Base-by-base conservation (phyloP, 345 rosid species). In the Viola odorata region DNA sequence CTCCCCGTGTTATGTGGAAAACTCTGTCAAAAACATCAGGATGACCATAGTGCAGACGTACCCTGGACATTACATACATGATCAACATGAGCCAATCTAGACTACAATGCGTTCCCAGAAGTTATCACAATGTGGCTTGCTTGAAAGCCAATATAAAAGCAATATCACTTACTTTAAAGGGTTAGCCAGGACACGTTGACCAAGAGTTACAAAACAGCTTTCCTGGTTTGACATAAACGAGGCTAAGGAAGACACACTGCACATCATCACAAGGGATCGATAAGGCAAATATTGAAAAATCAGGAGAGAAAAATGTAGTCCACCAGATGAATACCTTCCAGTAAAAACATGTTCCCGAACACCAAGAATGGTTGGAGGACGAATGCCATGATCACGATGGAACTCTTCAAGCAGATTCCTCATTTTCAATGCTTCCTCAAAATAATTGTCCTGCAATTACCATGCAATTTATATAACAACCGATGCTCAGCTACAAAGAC, bases 11-110 rank as follows among this genome's bases (percentile, higher is more conserved):
- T 68, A 92, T 80, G 81, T 92, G 99, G 71, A 92, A 92, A 62
- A 92, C 86, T 86, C 99, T 82, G 68, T 92, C 96, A 52, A 92
- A 92, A 65, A 92, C 94, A 83, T 92, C 98, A 49, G 98, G 98
- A 81, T 92, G 98, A 66, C 98, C 98, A 82, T 92, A 92, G 79
- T 89, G 96, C 97, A 92, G 84, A 23, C 98, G 98, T 58, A 90
- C 89, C 85, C 98, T 92, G 75, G 60, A 63, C 4, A 60, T 63
- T 16, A 65, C 11, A 50, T 5, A 66, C 39, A 37, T 40, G 4
- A 2, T 58, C 55, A 69, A 23, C 32, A 23, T 23, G 32, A 23
- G 41, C 38, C 44, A 41, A 49, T 38, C 32, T 12, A 23, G 32
- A 23, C 32, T 23, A 23, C 2, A 23, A 23, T 23, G n/a, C n/a